Percentiles rank a stretch among this genome's conserved stretches.
Conservation (phyloP, 2,329 filamentous ascomycete species). For the Cercospora zeae-maydis region DNA sequence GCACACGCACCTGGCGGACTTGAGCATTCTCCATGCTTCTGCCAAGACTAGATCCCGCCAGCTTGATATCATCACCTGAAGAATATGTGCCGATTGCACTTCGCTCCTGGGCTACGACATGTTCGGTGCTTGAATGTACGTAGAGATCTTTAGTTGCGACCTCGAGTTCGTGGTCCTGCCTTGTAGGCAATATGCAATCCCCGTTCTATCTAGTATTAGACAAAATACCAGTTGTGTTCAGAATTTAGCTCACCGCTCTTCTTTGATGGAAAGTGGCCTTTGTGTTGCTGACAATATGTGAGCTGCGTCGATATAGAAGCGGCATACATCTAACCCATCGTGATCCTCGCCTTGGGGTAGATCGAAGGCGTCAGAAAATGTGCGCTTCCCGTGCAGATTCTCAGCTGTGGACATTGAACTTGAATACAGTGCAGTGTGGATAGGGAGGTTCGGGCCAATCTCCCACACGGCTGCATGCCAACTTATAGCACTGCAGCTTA, state of each 20-base stretch:
- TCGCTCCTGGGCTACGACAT: background rate
- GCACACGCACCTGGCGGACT: background rate
- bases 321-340: background rate
- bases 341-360: background rate
- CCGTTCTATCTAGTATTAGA: background rate
- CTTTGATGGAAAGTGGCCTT: background rate
- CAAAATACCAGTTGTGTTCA: background rate
- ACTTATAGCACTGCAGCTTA: no score
- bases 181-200: background rate
- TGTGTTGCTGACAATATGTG: background rate
- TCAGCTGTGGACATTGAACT: background rate
- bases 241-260: background rate
- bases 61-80: background rate
- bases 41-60: background rate
- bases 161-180: background rate
- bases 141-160: background rate
- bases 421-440: background rate
- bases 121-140: background rate
- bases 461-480: background rate
- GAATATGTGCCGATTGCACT: background rate
- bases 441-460: background rate
- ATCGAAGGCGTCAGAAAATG: background rate
- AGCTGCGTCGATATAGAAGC: background rate
- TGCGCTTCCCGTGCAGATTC: background rate
- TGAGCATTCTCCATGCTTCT: background rate